These are phyloP conservation scores for Penicillium daleae DNA, from an alignment of 495 filamentous ascomycete species.

Conservation along the genomic window DNA sequence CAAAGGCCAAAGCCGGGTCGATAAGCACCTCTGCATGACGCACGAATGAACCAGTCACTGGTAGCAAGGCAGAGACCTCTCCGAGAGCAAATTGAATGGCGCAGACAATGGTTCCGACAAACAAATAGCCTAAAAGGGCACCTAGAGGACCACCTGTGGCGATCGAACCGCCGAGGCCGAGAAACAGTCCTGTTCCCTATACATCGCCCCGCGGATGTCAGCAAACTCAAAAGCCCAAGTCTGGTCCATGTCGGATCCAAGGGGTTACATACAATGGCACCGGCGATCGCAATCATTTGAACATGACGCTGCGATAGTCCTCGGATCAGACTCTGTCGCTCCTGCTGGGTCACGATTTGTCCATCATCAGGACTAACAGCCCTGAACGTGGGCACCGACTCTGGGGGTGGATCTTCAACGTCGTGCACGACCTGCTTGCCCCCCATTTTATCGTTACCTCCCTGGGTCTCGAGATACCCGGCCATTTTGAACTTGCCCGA, in stretches of 20 bases:
- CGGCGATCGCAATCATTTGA: constrained; percentile 63
- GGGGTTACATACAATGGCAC: constrained; percentile 53
- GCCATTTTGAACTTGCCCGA: not conserved
- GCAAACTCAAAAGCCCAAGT: not conserved
- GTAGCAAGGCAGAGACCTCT: constrained; percentile 47
- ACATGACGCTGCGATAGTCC: constrained; percentile 53
- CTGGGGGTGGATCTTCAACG: constrained; percentile 25
- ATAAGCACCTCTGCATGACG: constrained; percentile 53
- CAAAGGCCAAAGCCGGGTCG: constrained; percentile 64
- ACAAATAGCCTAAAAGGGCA: constrained; percentile 56
- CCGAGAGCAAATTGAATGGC: constrained; percentile 46
- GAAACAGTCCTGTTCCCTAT: constrained; percentile 64
- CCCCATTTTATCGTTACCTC: constrained; percentile 6
- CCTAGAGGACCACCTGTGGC: constrained; percentile 62
- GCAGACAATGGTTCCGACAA: constrained; percentile 46
- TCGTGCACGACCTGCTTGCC: constrained; percentile 21
- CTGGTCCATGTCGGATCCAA: too few species aligned
- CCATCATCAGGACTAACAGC: constrained; percentile 16
- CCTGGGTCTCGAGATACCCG: constrained; percentile 2
- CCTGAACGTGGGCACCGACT: constrained; percentile 6
- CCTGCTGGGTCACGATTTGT: constrained; percentile 30
- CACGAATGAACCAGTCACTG: constrained; percentile 52
- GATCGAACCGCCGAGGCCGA: constrained; percentile 62
- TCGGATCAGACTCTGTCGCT: constrained; percentile 33
- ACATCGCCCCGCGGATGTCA: not conserved